These are phyloP conservation scores for Pulicaria dysenterica DNA, from an alignment of 129 eudicot genomes.

Conservation along the genomic window DNA sequence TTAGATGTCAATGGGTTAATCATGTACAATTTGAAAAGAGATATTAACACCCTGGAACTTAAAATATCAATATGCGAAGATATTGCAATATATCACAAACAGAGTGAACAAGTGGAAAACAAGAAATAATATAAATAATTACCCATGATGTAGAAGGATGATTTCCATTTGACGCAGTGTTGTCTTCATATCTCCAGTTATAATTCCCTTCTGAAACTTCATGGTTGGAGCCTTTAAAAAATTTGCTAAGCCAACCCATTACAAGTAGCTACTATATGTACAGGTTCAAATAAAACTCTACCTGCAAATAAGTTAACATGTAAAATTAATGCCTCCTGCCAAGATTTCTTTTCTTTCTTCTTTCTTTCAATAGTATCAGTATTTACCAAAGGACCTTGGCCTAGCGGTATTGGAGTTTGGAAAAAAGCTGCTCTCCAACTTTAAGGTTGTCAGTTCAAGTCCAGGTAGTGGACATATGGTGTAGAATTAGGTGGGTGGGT, in stretches of 20 bases:
- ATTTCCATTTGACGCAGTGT: constrained; percentile 46
- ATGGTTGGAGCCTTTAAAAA: constrained; percentile 84
- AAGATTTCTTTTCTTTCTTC: neutral
- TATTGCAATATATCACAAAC: constrained; percentile 3
- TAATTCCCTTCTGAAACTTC: constrained; percentile 65
- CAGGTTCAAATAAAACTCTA: constrained; percentile 34
- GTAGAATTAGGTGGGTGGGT: too few species aligned
- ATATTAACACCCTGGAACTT: neutral
- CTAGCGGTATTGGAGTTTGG: too few species aligned
- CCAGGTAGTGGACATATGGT: too few species aligned
- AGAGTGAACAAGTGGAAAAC: constrained; percentile 7
- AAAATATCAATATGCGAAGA: constrained; percentile 4
- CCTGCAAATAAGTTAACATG: constrained; percentile 39
- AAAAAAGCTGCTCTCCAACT: too few species aligned
- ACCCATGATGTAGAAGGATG: constrained; percentile 80
- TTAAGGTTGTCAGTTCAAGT: too few species aligned
- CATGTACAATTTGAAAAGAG: neutral
- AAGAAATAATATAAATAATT: constrained; percentile 18
- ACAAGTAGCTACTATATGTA: constrained; percentile 29
- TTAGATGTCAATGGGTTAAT: neutral
- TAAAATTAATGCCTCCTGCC: neutral
- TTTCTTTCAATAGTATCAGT: neutral
- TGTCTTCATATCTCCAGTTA: constrained; percentile 57
- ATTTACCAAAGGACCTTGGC: too few species aligned
- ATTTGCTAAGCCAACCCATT: constrained; percentile 96